Base-by-base conservation (phyloP, 441 rosid genomes). In the Populus trichocarpa region DNA sequence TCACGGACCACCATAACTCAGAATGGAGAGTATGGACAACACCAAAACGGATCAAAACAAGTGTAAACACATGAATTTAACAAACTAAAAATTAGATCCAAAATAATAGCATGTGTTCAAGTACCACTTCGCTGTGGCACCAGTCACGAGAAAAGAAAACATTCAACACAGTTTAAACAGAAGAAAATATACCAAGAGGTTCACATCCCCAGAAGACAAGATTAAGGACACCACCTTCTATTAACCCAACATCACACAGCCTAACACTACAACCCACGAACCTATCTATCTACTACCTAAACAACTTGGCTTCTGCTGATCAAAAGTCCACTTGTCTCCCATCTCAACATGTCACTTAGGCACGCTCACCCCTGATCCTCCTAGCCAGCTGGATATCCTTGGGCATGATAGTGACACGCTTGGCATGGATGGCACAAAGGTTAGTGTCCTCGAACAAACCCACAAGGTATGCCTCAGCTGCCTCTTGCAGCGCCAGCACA, bases 361-460 rank as follows among this genome's bases (percentile, higher is more conserved):
- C 93, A 66, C 90, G 90, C 75, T 91, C 90, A 9, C 93, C 95
- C 4, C 92, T 88, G 50, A 89, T 89, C 35, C 93, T 77, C 71
- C 89, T 79, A 0, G 92, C 93, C n/a, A 91, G 71, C 53, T 89
- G 93, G 65, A 91, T 83, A 67, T 91, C 90, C 84, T 89, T 89
- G 2, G 92, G 91, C 95, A 87, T 91, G 3, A 88, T 89, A 1
- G 90, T 91, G 23, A 91, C 92, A 25, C 93, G 85, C 78, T 91
- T 91, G 53, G 95, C 92, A 36, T 91, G 93, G 78, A 88, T 89
- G 1, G 93, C 93, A 25, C 93, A 91, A 1, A 91, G 83, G 73
- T 91, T 89, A 0, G 95, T 91, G 69, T 91, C 93, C 82, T 91
- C 92, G 14, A 91, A 91, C 76, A 91, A 80, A 69, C 92, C 91